A percentile compares a stretch with the other conserved stretches of the same genome.
These are phyloP conservation scores for Pleurotus cornucopiae DNA, from an alignment of 768 basidiomycete species.

Conservation along the genomic window DNA sequence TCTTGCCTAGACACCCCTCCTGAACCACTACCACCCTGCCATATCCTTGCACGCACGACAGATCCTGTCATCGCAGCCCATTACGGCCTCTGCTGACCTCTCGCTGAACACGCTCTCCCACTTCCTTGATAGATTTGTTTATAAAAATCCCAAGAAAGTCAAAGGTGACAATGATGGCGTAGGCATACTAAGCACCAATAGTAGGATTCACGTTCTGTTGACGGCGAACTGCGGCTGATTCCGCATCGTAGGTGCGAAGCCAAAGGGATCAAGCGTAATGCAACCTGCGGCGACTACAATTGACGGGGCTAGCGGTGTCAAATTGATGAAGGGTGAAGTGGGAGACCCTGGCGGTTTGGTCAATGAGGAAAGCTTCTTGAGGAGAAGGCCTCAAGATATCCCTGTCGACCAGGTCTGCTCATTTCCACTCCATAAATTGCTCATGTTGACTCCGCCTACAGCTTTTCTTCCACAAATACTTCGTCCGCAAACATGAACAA, in stretches of 20 bases:
- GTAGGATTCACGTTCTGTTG: slow-evolving; percentile 2
- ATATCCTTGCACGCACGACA: slow-evolving; percentile 83
- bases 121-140: slow-evolving; percentile 96
- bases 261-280: slow-evolving; percentile 89
- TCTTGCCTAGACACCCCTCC: slow-evolving; percentile 61
- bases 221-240: neutral
- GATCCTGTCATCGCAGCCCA: slow-evolving; percentile 63
- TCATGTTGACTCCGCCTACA: slow-evolving; percentile 19
- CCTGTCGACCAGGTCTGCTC: slow-evolving; percentile 78
- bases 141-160: slow-evolving; percentile 87
- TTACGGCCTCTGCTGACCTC: slow-evolving; percentile 73
- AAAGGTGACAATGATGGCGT: slow-evolving; percentile 25
- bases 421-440: neutral
- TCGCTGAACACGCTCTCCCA: slow-evolving; percentile 90
- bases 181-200: neutral
- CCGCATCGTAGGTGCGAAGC: slow-evolving; percentile 20
- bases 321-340: slow-evolving; percentile 62
- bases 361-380: slow-evolving; percentile 76
- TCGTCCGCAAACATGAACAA: slow-evolving; percentile 63
- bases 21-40: slow-evolving; percentile 88
- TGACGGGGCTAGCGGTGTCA: slow-evolving; percentile 59
- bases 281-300: slow-evolving; percentile 77
- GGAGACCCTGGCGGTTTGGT: slow-evolving; percentile 42
- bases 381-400: slow-evolving; percentile 61
- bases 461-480: slow-evolving; percentile 92